Evolutionary conservation across 257 asterid genomes (phyloP), one percentile per base, ranked within the genome.

Genomic region (Petunia axillaris): DNA sequence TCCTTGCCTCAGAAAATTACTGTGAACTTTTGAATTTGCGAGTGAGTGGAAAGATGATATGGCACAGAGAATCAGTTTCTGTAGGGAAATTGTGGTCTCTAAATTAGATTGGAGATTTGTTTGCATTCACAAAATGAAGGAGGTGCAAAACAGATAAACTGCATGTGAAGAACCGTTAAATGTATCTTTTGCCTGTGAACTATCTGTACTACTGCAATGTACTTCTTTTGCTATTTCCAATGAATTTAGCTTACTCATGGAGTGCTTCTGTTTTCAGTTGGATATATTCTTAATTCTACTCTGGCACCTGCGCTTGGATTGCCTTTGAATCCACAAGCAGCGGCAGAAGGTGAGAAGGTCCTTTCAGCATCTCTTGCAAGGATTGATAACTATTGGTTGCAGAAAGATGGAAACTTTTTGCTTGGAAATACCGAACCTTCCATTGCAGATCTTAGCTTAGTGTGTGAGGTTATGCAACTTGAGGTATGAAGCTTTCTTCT

Each of bases 391-490:
- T 75, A 86, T 14, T 96, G 98, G 98, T 95, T 96, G 68, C 86
- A 84, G 80, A 97, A 87, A 76, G 86, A 82, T 0, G 98, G 97
- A 5, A 89, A 83, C 5, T 96, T 94, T 87, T 85, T 94, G 82
- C 85, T 90, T 39, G 98, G 97, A 70, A 89, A 91, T 85, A 77
- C 71, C 37, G 91, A 91, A 57, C 98, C 98, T 80, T 96, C 99
- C 68, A 90, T 96, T 55, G 98, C 98, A 1, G 99, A 94, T 85
- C 92, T 96, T 80, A 92, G 93, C 81, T 87, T 96, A 76, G 95
- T 91, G 57, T 96, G 98, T 80, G 99, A 92, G 87, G 85, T 92
- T 82, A 89, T 93, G 99, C 94, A 95, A 82, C 97, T 93, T 74
- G 88, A 93, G 98, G 99, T 95, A 87, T 50, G 14, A 81, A 48